Evolutionary conservation across 148 eudicot genomes (phyloP).

Genomic region (Polygonum maritimum): DNA sequence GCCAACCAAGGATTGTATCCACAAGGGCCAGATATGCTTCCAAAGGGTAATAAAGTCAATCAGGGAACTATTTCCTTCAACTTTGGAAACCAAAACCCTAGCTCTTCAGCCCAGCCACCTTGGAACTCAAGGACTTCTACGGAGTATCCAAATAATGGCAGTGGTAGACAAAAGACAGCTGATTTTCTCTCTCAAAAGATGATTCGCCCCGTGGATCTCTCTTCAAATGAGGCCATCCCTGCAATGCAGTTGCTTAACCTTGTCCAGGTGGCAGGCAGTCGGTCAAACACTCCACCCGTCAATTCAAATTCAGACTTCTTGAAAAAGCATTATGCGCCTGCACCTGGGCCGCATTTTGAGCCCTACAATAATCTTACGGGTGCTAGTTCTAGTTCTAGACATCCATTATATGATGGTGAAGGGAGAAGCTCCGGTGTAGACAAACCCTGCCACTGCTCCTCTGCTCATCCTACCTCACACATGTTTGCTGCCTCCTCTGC

Average conservation of each 20-base stretch:
- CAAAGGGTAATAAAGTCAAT: conserved; percentile 14
- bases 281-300: conserved; percentile 15
- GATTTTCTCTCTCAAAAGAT: neutral
- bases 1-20: conserved; percentile 5
- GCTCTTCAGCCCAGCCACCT: neutral
- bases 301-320: neutral
- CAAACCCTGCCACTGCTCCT: conserved; percentile 9
- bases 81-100: conserved; percentile 12
- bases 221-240: conserved; percentile 11
- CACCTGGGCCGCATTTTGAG: conserved; percentile 14
- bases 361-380: neutral
- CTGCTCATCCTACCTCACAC: conserved; percentile 8
- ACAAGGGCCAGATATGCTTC: conserved; percentile 8
- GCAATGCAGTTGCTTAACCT: conserved; percentile 59
- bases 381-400: conserved; percentile 18
- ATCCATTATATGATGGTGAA: conserved; percentile 16
- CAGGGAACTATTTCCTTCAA: conserved; percentile 18
- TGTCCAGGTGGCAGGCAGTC: conserved; percentile 29
- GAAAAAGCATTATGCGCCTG: conserved; percentile 5
- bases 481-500: conserved; percentile 16
- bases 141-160: neutral
- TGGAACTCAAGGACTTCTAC: conserved; percentile 2
- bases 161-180: neutral
- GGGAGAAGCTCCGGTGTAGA: conserved; percentile 13
- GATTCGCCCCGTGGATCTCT: neutral